Conservation (phyloP, 495 filamentous ascomycete genomes). For the Penicillium cinerascens region DNA sequence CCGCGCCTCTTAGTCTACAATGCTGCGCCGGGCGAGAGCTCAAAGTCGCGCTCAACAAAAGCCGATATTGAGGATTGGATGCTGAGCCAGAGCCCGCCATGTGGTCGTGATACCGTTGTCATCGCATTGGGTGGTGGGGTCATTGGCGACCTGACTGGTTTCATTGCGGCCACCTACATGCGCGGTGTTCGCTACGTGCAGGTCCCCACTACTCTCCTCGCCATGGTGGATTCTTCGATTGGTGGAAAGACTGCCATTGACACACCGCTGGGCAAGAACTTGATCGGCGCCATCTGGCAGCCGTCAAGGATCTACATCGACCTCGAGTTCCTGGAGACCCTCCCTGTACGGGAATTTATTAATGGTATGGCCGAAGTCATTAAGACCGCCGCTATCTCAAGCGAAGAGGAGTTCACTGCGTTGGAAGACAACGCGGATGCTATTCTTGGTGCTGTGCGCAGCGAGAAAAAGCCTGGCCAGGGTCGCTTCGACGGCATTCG, state of each 20-base stretch:
- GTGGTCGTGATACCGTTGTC: conserved; percentile 90
- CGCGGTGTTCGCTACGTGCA: conserved; percentile 93
- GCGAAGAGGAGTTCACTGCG: conserved; percentile 79
- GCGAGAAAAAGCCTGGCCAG: conserved; percentile 49
- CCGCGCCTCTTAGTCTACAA: conserved; percentile 77
- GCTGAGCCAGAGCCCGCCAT: conserved; percentile 68
- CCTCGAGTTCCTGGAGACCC: conserved; percentile 83
- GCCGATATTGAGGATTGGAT: conserved; percentile 98
- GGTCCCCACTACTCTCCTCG: conserved; percentile 88
- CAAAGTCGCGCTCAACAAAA: conserved; percentile 89
- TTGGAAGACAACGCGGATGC: conserved; percentile 75
- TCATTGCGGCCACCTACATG: conserved; percentile 97
- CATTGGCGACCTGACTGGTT: conserved; percentile 96
- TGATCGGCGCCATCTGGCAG: conserved; percentile 96
- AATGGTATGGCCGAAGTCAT: conserved; percentile 99
- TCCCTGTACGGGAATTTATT: conserved; percentile 90
- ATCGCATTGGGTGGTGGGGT: conserved; percentile 97
- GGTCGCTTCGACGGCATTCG: conserved; percentile 65
- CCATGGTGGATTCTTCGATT: conserved; percentile 98
- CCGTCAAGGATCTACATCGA: conserved; percentile 92
- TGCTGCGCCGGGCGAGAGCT: conserved; percentile 87
- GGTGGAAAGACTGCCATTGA: conserved; percentile 98
- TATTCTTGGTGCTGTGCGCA: conserved; percentile 68
- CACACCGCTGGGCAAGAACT: conserved; percentile 92
- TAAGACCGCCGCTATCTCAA: conserved; percentile 96